Percentiles rank a stretch among this genome's conserved stretches.
Evolutionary conservation across 192 early-diverging fungal species (phyloP).

Genomic region (Helicostylum pulchrum): DNA sequence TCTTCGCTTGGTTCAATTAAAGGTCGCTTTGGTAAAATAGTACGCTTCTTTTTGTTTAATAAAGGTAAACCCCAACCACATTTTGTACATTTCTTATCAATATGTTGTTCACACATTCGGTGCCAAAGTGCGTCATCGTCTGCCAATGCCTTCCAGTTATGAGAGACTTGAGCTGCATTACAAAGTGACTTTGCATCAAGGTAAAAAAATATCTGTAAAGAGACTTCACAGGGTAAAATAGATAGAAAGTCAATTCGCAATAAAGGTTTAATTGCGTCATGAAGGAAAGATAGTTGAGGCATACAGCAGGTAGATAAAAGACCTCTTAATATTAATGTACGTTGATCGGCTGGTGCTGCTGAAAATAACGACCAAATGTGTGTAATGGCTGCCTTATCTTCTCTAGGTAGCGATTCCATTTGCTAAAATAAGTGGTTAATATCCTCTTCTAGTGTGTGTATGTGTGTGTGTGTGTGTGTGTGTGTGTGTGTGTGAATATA

Average conservation of each 20-base stretch:
- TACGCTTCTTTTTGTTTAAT: constrained; percentile 61
- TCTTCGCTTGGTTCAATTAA: constrained; percentile 29
- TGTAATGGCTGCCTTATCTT: constrained; percentile 60
- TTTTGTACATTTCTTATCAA: constrained; percentile 90
- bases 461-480: too few species aligned
- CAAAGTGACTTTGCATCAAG: constrained; percentile 91
- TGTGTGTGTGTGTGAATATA: too few species aligned
- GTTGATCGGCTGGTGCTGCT: constrained; percentile 60
- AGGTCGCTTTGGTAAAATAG: constrained; percentile 23
- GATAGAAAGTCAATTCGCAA: constrained; percentile 83
- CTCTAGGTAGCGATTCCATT: constrained; percentile 53
- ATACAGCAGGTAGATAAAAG: constrained; percentile 80
- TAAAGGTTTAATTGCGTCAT: constrained; percentile 64
- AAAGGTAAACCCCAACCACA: constrained; percentile 98
- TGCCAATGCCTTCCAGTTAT: constrained; percentile 73
- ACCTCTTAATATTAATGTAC: constrained; percentile 68
- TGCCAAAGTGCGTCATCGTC: constrained; percentile 98
- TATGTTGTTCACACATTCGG: constrained; percentile 97
- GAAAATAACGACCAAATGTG: constrained; percentile 71
- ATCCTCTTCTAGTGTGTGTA: background rate
- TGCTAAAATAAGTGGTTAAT: constrained; percentile 32
- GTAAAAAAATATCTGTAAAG: constrained; percentile 83
- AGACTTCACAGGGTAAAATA: constrained; percentile 73
- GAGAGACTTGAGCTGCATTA: constrained; percentile 84
- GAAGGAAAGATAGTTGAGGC: constrained; percentile 82